Evolutionary conservation across 2,329 filamentous ascomycete genomes (phyloP).

Genomic region (Scedosporium aurantiacum): DNA sequence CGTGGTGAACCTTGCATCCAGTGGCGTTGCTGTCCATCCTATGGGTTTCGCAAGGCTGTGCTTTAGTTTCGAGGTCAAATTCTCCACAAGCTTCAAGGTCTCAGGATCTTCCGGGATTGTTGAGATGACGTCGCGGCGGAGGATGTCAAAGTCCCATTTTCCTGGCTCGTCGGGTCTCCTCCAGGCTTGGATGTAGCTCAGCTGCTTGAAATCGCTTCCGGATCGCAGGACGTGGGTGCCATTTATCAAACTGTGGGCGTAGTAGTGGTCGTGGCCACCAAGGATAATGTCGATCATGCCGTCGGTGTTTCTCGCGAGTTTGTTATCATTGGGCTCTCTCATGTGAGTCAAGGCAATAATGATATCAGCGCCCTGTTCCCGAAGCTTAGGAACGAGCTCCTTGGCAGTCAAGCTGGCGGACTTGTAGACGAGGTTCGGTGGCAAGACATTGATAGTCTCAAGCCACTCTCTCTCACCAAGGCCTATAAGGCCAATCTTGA

Average conservation of each 20-base stretch:
- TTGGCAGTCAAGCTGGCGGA: conserved; percentile 66
- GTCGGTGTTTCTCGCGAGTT: conserved; percentile 63
- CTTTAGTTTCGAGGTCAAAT: conserved; percentile 62
- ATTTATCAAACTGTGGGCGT: conserved; percentile 65
- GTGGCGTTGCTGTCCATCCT: conserved; percentile 69
- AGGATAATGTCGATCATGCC: conserved; percentile 76
- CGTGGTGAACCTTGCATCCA: conserved; percentile 79
- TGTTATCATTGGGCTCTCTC: conserved; percentile 81
- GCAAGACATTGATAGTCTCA: conserved; percentile 76
- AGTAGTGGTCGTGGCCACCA: conserved; percentile 85
- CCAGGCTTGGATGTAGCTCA: conserved; percentile 76
- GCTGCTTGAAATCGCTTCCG: conserved; percentile 83
- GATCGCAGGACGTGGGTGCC: conserved; percentile 77
- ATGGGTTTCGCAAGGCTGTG: conserved; percentile 71
- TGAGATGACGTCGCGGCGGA: conserved; percentile 61
- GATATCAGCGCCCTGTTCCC: conserved; percentile 69
- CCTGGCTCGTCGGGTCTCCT: conserved; percentile 18
- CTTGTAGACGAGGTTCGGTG: conserved; percentile 71
- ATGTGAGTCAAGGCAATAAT: conserved; percentile 76
- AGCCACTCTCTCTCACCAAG: conserved; percentile 83
- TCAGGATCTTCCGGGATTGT: conserved; percentile 35
- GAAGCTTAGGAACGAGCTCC: conserved; percentile 61
- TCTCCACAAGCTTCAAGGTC: conserved; percentile 19
- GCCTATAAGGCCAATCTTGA: conserved; percentile 78
- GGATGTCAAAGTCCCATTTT: conserved; percentile 71